Percentiles rank a stretch among this genome's conserved stretches.
phyloP scores from a whole-genome alignment of 140 eudicot species.

The Ambrosia hybrid region DNA sequence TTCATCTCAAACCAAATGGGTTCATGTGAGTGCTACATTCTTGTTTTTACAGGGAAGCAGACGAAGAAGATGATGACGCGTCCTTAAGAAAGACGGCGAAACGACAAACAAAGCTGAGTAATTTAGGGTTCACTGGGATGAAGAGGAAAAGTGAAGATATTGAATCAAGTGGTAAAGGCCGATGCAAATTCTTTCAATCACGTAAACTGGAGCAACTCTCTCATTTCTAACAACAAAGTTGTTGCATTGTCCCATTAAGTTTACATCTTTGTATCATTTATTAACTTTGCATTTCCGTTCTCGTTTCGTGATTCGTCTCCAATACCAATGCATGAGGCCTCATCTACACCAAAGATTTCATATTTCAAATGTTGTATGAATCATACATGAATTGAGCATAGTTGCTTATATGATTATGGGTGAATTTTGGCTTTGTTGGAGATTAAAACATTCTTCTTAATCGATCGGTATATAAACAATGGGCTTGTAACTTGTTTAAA shows the following conservation, averaged over 20 bases:
- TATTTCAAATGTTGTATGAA: slow-evolving; percentile 12
- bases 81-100: slow-evolving; percentile 47
- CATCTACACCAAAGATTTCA: not conserved
- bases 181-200: slow-evolving; percentile 90
- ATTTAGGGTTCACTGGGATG: slow-evolving; percentile 68
- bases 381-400: not conserved
- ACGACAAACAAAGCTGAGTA: slow-evolving; percentile 64
- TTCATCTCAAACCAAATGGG: not conserved
- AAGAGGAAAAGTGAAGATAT: slow-evolving; percentile 84
- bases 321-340: slow-evolving; percentile 6
- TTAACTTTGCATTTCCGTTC: not conserved
- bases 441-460: too few species aligned
- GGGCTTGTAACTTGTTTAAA: not conserved
- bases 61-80: slow-evolving; percentile 54
- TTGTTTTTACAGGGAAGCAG: slow-evolving; percentile 65
- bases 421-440: not conserved
- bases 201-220: slow-evolving; percentile 81
- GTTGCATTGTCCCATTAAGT: not conserved
- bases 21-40: not conserved
- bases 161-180: slow-evolving; percentile 86
- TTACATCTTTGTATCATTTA: not conserved
- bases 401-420: not conserved
- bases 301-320: too few species aligned
- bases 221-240: slow-evolving; percentile 46
- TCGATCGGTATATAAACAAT: too few species aligned